Evolutionary conservation across 805 yeast genomes (phyloP).

Genomic region (Yarrowia sp.): DNA sequence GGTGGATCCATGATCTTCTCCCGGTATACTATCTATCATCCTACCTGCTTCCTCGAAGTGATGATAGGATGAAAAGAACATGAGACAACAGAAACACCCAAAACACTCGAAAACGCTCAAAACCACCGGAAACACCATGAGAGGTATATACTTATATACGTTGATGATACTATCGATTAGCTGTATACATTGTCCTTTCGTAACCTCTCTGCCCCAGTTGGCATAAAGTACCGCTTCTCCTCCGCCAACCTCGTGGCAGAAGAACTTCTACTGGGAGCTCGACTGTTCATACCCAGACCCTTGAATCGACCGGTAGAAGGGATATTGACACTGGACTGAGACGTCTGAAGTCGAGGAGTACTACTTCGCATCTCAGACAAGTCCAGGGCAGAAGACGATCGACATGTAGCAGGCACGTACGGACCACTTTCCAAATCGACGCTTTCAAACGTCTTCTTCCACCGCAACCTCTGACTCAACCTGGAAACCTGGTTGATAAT

Average conservation of each 20-base stretch:
- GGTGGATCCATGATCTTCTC: too few relatives aligned
- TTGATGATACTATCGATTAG: too few relatives aligned
- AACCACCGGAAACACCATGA: too few relatives aligned
- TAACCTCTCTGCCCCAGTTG: too few relatives aligned
- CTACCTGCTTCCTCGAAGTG: too few relatives aligned
- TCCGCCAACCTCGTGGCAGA: background rate
- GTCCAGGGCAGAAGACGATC: background rate
- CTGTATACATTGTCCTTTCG: too few relatives aligned
- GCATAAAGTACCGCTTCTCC: too few relatives aligned
- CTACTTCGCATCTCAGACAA: background rate
- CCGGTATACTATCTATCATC: too few relatives aligned
- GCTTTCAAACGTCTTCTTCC: background rate
- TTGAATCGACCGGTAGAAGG: background rate
- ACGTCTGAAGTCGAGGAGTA: background rate
- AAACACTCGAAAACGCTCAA: too few relatives aligned
- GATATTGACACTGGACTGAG: background rate
- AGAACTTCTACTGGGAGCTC: background rate
- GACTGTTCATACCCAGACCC: background rate
- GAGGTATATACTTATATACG: too few relatives aligned
- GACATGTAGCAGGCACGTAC: background rate
- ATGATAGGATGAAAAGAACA: too few relatives aligned
- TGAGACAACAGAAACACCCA: too few relatives aligned
- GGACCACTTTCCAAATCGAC: conserved; percentile 8
- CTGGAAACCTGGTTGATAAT: background rate
- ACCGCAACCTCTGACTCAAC: background rate